phyloP scores from a whole-genome alignment of 495 filamentous ascomycete species.

The Tricharina praecox region DNA sequence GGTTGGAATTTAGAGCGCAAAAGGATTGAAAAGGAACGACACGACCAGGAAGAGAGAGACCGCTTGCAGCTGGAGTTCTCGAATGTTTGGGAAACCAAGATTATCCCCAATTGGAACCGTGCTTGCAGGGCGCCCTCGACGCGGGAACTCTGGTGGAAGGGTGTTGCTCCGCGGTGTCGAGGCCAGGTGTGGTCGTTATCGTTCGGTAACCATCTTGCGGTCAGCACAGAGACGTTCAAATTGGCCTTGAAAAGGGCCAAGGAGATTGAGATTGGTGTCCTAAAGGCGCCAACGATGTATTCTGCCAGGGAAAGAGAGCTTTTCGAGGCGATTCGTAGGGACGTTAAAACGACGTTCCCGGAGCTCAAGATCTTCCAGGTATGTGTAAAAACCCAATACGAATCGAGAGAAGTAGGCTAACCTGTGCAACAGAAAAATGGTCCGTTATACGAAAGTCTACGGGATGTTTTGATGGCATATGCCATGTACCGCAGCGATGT shows the following conservation, averaged over 20 bases:
- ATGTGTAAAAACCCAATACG: constrained; percentile 19
- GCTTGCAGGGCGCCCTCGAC: constrained; percentile 59
- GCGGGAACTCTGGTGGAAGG: constrained; percentile 86
- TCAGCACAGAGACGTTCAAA: constrained; percentile 58
- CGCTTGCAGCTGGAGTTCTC: constrained; percentile 50
- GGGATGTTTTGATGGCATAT: constrained; percentile 76
- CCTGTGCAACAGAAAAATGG: constrained; percentile 28
- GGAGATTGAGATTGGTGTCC: constrained; percentile 41
- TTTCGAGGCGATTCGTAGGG: constrained; percentile 52
- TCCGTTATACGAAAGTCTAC: constrained; percentile 56
- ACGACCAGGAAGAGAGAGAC: constrained; percentile 34
- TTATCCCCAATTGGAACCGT: constrained; percentile 69
- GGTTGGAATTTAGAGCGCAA: constrained; percentile 31
- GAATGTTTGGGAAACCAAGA: constrained; percentile 73
- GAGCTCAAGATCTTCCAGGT: constrained; percentile 73
- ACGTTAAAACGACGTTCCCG: constrained; percentile 55
- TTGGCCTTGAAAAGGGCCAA: constrained; percentile 62
- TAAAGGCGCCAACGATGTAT: constrained; percentile 27
- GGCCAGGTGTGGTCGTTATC: constrained; percentile 75
- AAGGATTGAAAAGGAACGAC: constrained; percentile 33
- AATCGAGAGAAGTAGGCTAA: neutral
- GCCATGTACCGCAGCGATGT: constrained; percentile 88
- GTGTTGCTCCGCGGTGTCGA: constrained; percentile 60
- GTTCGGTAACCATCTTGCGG: constrained; percentile 73
- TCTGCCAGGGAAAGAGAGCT: constrained; percentile 39